These are phyloP conservation scores for Ustulina deusta DNA, from an alignment of 2,329 filamentous ascomycete species.

Conservation along the genomic window DNA sequence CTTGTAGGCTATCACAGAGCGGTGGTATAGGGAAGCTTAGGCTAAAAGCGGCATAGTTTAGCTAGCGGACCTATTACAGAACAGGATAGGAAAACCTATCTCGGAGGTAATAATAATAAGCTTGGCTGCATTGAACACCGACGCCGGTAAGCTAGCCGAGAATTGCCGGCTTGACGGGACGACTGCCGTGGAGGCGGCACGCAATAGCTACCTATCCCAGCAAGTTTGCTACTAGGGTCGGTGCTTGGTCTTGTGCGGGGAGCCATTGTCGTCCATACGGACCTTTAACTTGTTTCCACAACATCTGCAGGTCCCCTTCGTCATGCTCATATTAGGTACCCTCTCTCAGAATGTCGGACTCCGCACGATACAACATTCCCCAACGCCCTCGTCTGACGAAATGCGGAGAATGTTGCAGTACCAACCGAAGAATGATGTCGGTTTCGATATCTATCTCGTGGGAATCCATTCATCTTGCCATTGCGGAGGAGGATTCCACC, in stretches of 20 bases:
- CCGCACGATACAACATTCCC: slow-evolving; percentile 22
- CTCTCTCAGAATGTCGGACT: slow-evolving; percentile 1
- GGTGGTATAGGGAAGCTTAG: too few relatives aligned
- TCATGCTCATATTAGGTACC: slow-evolving; percentile 25
- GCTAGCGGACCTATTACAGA: too few relatives aligned
- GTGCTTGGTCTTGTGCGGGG: neutral
- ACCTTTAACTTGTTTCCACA: neutral
- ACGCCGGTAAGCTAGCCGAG: slow-evolving; percentile 12
- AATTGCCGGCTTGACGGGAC: slow-evolving; percentile 28
- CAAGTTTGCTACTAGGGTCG: neutral
- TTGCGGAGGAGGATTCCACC: neutral
- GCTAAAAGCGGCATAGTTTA: too few relatives aligned
- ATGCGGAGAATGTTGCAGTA: slow-evolving; percentile 35
- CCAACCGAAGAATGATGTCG: slow-evolving; percentile 8
- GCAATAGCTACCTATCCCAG: too few relatives aligned
- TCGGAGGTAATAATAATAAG: neutral
- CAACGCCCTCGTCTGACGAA: slow-evolving; percentile 13
- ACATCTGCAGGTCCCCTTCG: neutral
- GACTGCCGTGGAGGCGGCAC: slow-evolving; percentile 20
- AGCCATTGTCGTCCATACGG: neutral
- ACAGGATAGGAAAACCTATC: too few relatives aligned
- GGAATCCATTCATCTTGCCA: slow-evolving; percentile 6
- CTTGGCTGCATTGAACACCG: neutral
- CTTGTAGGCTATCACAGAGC: too few relatives aligned
- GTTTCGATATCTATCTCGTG: slow-evolving; percentile 14